Conservation (phyloP, 176 grass and related monocot genomes). For the Cenchrus purpureus region DNA sequence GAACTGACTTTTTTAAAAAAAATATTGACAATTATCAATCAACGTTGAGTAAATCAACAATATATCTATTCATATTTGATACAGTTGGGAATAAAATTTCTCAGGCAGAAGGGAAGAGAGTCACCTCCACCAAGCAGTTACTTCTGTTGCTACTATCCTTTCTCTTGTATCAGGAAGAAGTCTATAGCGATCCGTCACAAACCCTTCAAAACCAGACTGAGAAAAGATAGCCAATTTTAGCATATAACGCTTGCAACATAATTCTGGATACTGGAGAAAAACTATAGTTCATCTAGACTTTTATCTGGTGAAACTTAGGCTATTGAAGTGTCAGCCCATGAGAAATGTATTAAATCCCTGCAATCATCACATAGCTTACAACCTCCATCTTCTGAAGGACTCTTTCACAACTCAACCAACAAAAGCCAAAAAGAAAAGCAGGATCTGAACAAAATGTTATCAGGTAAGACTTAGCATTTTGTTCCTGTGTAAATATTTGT, state of each 20-base stretch:
- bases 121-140: slow-evolving; percentile 89
- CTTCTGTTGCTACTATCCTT: slow-evolving; percentile 92
- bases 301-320: not conserved
- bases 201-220: slow-evolving; percentile 96
- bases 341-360: slow-evolving; percentile 8
- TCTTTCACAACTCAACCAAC: not conserved
- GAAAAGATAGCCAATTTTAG: slow-evolving; percentile 29
- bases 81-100: not conserved
- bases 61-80: not conserved
- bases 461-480: not conserved
- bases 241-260: not conserved
- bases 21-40: not conserved
- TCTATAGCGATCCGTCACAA: slow-evolving; percentile 81
- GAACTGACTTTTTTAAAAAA: not conserved
- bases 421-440: not conserved
- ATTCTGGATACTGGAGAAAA: slow-evolving; percentile 17
- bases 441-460: not conserved
- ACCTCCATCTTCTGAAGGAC: slow-evolving; percentile 6
- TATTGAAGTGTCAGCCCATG: not conserved
- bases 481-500: not conserved
- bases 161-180: slow-evolving; percentile 95
- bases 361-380: not conserved
- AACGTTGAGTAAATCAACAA: not conserved
- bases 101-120: slow-evolving; percentile 5
- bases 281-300: not conserved